phyloP scores from a whole-genome alignment of 768 basidiomycete genomes.

The Pleurotus platypus region DNA sequence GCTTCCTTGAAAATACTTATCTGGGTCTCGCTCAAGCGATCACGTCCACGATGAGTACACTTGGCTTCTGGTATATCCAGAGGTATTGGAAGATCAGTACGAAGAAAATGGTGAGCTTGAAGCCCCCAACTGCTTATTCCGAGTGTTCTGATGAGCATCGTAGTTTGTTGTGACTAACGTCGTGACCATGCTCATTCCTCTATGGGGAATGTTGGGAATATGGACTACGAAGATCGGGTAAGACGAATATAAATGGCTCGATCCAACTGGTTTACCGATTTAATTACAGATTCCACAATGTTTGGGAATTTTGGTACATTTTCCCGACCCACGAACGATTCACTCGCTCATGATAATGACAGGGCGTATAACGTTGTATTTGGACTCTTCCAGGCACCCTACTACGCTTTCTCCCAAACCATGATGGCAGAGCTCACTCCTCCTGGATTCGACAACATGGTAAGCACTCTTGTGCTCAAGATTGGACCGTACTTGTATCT shows the following conservation, averaged over 20 bases:
- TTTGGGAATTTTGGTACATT: conserved; percentile 81
- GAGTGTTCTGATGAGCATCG: too few species aligned
- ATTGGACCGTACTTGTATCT: too few species aligned
- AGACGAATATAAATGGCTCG: conserved; percentile 13
- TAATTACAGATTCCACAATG: conserved; percentile 63
- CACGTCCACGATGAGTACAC: conserved; percentile 67
- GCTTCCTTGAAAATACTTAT: conserved; percentile 79
- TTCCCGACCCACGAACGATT: not conserved
- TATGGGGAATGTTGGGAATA: conserved; percentile 86
- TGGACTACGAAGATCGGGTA: conserved; percentile 77
- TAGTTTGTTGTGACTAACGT: conserved; percentile 78
- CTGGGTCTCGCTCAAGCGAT: conserved; percentile 73
- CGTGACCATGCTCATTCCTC: conserved; percentile 70
- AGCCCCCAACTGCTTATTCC: not conserved
- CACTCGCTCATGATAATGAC: not conserved
- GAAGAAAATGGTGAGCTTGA: conserved; percentile 63
- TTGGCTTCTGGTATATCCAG: conserved; percentile 85
- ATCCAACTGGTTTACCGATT: not conserved
- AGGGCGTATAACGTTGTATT: conserved; percentile 81
- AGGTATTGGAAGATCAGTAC: conserved; percentile 74
- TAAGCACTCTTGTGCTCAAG: conserved; percentile 7
- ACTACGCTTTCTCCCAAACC: conserved; percentile 82
- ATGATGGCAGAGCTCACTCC: conserved; percentile 90
- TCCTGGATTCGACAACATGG: conserved; percentile 83
- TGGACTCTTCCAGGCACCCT: conserved; percentile 82